Evolutionary conservation across 257 asterid genomes (phyloP), one percentile per base, ranked within the genome.

Genomic region (Capsicum pubescens): DNA sequence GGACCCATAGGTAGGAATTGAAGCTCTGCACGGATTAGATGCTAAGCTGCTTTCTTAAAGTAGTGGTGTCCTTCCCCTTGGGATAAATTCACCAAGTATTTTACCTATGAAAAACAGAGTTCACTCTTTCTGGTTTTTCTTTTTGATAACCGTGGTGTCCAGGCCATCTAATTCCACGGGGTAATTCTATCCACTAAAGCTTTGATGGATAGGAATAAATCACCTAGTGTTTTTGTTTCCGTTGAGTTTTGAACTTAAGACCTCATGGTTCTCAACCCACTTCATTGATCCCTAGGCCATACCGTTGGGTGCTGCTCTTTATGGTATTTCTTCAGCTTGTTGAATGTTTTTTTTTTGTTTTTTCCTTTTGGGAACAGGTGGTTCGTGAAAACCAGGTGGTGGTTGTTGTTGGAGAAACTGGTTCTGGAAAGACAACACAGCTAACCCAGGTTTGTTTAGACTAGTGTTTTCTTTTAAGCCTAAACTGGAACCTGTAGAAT

Each of bases 331-430:
- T 7, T 76, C 6, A 39, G 15, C 52, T 76, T 56, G 60, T 5
- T 21, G 81, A 52, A 50, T 52, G 1, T 26, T 26, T 26, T 76
- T 76, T 35, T 32, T 36, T 26, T 21, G 42, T 60, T 60, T 60
- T 80, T 64, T 63, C 58, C 61, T 42, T 19, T 21, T 52, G 58
- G 81, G 79, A 61, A 87, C 87, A 97, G 99, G 97, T 97, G 86
- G 78, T 97, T 64, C 98, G 97, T 7, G 99, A 97, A 87, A 97
- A 97, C 87, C 99, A 97, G 86, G 98, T 97, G 80, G 93, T 95
- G 80, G 93, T 97, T 7, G 99, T 97, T 59, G 99, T 97, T 83
- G 98, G 99, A 82, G 99, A 97, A 89, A 97, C 99, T 82, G 99
- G 99, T 77, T 96, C 99, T 21, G 98, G 99, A 83, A 96, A 96